A percentile compares a stretch with the other conserved stretches of the same genome.
Conservation (phyloP, 352 stramenopile species). For the Phytophthora pisi region DNA sequence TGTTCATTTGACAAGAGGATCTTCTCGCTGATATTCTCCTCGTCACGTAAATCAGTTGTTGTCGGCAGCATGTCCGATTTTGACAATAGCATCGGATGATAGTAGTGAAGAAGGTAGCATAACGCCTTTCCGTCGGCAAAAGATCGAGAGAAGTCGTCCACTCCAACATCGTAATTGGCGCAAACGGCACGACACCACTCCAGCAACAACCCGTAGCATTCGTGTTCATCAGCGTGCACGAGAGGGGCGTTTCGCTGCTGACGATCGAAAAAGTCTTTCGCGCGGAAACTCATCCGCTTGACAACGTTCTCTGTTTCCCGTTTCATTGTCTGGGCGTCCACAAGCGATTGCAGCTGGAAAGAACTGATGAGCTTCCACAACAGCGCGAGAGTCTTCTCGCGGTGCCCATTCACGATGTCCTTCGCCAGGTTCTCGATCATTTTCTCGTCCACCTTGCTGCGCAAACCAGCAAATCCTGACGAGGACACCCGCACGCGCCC, state of each 20-base stretch:
- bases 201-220: conserved; percentile 82
- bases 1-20: conserved; percentile 70
- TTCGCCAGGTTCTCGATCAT: conserved; percentile 78
- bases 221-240: conserved; percentile 46
- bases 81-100: conserved; percentile 91
- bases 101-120: conserved; percentile 96
- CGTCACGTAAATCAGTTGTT: conserved; percentile 35
- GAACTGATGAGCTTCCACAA: conserved; percentile 94
- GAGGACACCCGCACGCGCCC: conserved; percentile 39
- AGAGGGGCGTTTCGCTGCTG: conserved; percentile 45
- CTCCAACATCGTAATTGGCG: conserved; percentile 84
- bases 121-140: conserved; percentile 94
- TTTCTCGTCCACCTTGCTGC: conserved; percentile 61
- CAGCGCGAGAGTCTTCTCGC: conserved; percentile 94
- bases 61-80: conserved; percentile 67
- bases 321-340: conserved; percentile 75
- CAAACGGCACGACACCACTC: conserved; percentile 94
- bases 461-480: conserved; percentile 56
- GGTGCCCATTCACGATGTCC: conserved; percentile 96
- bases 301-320: conserved; percentile 81
- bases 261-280: conserved; percentile 63
- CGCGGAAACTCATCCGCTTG: conserved; percentile 71
- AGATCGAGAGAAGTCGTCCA: conserved; percentile 92
- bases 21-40: conserved; percentile 29
- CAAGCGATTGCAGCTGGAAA: conserved; percentile 90